A percentile compares a stretch with the other conserved stretches of the same genome.
Evolutionary conservation across 306 rosid genomes (phyloP).

Genomic region (Cucurbita maxima): DNA sequence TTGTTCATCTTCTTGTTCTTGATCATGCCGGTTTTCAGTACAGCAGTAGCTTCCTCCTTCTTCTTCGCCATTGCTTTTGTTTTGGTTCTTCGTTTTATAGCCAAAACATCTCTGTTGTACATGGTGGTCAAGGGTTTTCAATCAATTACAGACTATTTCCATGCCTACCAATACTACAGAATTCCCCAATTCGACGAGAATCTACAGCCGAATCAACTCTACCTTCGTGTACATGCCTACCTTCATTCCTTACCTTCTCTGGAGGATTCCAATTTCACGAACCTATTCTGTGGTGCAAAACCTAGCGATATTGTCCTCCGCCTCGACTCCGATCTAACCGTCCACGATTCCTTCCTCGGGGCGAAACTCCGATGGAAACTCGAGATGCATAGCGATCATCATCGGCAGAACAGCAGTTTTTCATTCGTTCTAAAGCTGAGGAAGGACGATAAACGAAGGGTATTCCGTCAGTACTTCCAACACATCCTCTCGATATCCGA

Average conservation of each 20-base stretch:
- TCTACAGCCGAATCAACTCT: conserved; percentile 54
- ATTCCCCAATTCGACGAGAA: conserved; percentile 45
- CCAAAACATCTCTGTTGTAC: conserved; percentile 46
- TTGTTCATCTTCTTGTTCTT: background rate
- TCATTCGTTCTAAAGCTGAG: conserved; percentile 40
- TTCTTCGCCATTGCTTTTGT: conserved; percentile 8
- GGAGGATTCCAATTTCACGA: conserved; percentile 64
- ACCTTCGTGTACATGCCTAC: conserved; percentile 45
- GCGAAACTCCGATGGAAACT: conserved; percentile 54
- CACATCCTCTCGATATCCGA: conserved; percentile 53
- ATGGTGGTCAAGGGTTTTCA: conserved; percentile 40
- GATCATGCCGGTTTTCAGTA: conserved; percentile 1
- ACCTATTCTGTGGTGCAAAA: conserved; percentile 64
- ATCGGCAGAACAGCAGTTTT: background rate
- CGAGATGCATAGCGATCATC: conserved; percentile 1
- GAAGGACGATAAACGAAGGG: conserved; percentile 54
- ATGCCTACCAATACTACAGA: conserved; percentile 55
- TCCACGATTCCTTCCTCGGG: conserved; percentile 61
- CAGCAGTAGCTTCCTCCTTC: conserved; percentile 12
- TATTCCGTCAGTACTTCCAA: conserved; percentile 78
- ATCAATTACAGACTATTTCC: conserved; percentile 34
- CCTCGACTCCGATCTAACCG: conserved; percentile 33
- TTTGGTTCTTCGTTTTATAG: conserved; percentile 28
- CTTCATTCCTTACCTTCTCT: conserved; percentile 62
- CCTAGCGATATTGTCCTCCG: conserved; percentile 58